These are phyloP conservation scores for Datisca glomerata DNA, from an alignment of 306 rosid species.

Conservation along the genomic window DNA sequence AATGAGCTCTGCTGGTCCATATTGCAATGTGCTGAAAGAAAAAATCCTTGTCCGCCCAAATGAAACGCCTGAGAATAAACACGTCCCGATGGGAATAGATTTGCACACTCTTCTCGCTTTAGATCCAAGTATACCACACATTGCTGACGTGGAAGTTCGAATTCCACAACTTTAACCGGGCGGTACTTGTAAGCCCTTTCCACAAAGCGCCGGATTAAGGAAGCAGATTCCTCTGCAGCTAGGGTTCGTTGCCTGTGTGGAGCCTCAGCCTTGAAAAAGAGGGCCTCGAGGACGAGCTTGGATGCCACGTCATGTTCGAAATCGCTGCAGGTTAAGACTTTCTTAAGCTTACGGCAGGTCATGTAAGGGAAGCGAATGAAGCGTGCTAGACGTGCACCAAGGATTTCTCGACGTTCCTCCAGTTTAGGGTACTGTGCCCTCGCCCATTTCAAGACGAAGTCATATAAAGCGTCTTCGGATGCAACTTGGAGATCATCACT, in stretches of 20 bases:
- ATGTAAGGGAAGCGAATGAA: constrained; percentile 85
- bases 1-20: constrained; percentile 94
- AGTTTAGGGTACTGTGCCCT: constrained; percentile 45
- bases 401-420: constrained; percentile 76
- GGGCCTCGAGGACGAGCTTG: constrained; percentile 79
- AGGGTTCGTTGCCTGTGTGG: constrained; percentile 81
- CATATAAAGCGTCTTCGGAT: constrained; percentile 91
- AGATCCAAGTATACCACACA: constrained; percentile 87
- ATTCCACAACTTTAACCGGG: constrained; percentile 89
- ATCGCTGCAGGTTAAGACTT: constrained; percentile 71
- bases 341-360: constrained; percentile 86
- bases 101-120: constrained; percentile 76
- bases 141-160: constrained; percentile 83
- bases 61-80: constrained; percentile 97
- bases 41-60: constrained; percentile 94
- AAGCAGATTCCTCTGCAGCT: constrained; percentile 58
- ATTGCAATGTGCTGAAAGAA: constrained; percentile 95
- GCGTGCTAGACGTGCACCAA: constrained; percentile 59
- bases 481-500: constrained; percentile 93
- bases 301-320: constrained; percentile 77
- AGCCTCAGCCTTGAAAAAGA: constrained; percentile 82
- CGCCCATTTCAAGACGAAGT: constrained; percentile 87
- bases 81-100: constrained; percentile 71
- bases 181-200: constrained; percentile 95
- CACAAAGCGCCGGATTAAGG: constrained; percentile 42